Base-by-base conservation (phyloP, 192 early-diverging fungal genomes). In the Backusella mclennaniae region DNA sequence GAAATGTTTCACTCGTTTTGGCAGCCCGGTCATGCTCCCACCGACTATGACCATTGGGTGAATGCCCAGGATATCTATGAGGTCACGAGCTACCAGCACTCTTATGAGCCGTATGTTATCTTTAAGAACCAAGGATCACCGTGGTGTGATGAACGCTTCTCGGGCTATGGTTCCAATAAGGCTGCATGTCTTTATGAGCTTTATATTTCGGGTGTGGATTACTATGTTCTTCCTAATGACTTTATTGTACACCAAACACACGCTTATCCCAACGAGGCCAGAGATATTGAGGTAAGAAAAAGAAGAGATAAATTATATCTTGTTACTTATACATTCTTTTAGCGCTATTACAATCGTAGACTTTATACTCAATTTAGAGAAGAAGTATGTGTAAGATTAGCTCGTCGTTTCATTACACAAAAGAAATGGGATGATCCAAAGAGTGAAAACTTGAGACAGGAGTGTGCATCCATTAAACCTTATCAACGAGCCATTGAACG, bases 101-200 rank as follows among this genome's bases (percentile, higher is more conserved):
- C 84, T 33, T 90, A 89, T 59, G 89, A 90, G 72, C 89, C 89
- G 14, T 90, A 90, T 79, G 81, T 85, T n/a, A 82, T 90, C 39
- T 74, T 84, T 39, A 82, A 79, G n/a, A 83, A 84, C 29, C 71
- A 90, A 33, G 83, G 77, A 0, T 79, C 79, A 1, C 82, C 87
- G 1, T 88, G 87, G 85, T 89, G 88, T 56, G 88, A 90, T 53
- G 88, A 90, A 73, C 81, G 89, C 63, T 90, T 90, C 71, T 78
- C 89, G 76, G 88, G 89, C 0, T 89, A 90, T 71, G 88, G 88
- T 15, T 79, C 82, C 31, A 89, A 89, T 77, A 89, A 89, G 67
- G 85, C 85, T 33, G 87, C 87, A 29, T 89, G 87, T 38, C 72
- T 89, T 38, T 89, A 80, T 49, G 88, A 89, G 69, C 79, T 88